These are phyloP conservation scores for Stemphylium vesicarium DNA, from an alignment of 2,329 filamentous ascomycete species.

Conservation along the genomic window DNA sequence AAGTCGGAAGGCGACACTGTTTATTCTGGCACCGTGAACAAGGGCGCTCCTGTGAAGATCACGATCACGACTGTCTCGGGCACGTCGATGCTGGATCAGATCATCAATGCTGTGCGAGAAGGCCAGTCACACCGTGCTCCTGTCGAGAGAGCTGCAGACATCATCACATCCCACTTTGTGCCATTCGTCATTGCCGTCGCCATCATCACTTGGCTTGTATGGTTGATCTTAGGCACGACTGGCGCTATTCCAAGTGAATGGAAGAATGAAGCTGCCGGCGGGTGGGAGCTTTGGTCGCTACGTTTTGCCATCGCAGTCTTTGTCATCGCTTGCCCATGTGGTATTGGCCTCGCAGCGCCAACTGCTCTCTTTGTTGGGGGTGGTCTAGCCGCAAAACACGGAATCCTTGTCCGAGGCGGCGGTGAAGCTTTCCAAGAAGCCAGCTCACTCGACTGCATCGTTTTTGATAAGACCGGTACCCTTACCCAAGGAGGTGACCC, in stretches of 20 bases:
- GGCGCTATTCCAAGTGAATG: slow-evolving; percentile 64
- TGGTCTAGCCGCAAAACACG: slow-evolving; percentile 77
- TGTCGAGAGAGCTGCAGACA: slow-evolving; percentile 75
- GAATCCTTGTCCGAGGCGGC: slow-evolving; percentile 82
- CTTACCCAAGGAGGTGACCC: slow-evolving; percentile 76
- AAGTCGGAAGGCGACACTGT: slow-evolving; percentile 70
- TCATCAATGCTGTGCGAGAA: slow-evolving; percentile 77
- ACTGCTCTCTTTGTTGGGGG: slow-evolving; percentile 84
- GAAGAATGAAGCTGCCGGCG: slow-evolving; percentile 61
- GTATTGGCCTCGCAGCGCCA: slow-evolving; percentile 81
- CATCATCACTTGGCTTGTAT: slow-evolving; percentile 73
- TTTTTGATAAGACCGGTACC: slow-evolving; percentile 90
- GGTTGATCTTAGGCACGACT: slow-evolving; percentile 69
- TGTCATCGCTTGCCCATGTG: slow-evolving; percentile 85
- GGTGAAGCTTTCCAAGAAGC: slow-evolving; percentile 88
- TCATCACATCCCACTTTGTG: slow-evolving; percentile 77
- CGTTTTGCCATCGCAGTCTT: slow-evolving; percentile 88
- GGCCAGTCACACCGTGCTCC: slow-evolving; percentile 78
- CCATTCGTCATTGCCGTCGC: slow-evolving; percentile 73
- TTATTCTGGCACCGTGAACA: slow-evolving; percentile 78
- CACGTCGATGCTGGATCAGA: slow-evolving; percentile 78
- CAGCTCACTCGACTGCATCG: slow-evolving; percentile 76
- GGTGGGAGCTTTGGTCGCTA: slow-evolving; percentile 75
- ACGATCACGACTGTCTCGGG: slow-evolving; percentile 70
- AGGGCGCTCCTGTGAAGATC: slow-evolving; percentile 66